Conservation (phyloP, 257 asterid genomes). For the Fraxinus anomala region DNA sequence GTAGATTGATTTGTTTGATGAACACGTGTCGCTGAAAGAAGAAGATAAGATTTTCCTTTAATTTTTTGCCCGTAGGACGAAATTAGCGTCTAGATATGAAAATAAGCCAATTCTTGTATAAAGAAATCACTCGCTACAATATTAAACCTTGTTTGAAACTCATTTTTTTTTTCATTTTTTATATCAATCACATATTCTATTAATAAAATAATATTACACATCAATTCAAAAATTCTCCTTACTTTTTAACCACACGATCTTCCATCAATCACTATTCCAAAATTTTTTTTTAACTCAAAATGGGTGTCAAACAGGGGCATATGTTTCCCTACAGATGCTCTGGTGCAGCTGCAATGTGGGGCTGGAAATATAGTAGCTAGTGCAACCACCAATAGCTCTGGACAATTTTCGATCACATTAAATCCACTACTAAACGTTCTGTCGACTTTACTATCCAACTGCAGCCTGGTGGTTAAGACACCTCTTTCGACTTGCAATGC, state of each 20-base stretch:
- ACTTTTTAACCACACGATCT: no score
- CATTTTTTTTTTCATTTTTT: no score
- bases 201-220: no score
- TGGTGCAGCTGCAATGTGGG: constrained; percentile 40
- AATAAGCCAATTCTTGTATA: no score
- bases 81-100: neutral
- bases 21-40: constrained; percentile 37
- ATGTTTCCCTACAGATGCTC: constrained; percentile 28
- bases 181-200: no score
- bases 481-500: constrained; percentile 44
- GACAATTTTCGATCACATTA: constrained; percentile 18
- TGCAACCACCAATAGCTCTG: constrained; percentile 31
- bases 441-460: constrained; percentile 26
- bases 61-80: neutral
- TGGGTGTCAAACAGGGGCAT: no score
- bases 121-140: no score
- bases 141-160: no score
- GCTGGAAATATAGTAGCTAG: constrained; percentile 32
- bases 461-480: constrained; percentile 36
- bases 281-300: no score
- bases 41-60: constrained; percentile 2
- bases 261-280: no score
- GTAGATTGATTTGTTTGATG: constrained; percentile 13
- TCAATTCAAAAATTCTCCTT: no score
- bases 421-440: constrained; percentile 25